Evolutionary conservation across 2,329 filamentous ascomycete species (phyloP).

Genomic region (Aspergillus sp.): DNA sequence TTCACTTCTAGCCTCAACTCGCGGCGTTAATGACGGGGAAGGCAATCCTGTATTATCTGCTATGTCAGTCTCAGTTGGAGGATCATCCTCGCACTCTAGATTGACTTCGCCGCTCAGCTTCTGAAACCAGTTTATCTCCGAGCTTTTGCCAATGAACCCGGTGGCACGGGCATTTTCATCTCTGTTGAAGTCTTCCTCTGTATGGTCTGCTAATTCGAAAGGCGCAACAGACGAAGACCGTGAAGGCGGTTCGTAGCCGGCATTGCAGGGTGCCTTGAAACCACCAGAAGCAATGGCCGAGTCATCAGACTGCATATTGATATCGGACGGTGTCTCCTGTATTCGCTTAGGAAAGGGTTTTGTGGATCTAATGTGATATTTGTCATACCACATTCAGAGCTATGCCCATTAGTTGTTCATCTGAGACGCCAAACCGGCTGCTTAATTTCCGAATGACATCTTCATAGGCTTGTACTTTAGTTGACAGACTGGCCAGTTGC

Average conservation of each 20-base stretch:
- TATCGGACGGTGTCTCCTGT: conserved; percentile 17
- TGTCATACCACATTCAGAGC: conserved; percentile 24
- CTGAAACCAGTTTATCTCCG: conserved; percentile 40
- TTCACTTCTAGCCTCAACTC: conserved; percentile 15
- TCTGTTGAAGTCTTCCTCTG: conserved; percentile 37
- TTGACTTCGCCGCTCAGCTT: conserved; percentile 28
- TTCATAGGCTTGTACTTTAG: conserved; percentile 36
- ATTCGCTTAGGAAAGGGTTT: conserved; percentile 10
- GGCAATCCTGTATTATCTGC: conserved; percentile 17
- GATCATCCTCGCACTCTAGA: conserved; percentile 14
- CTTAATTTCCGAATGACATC: conserved; percentile 31
- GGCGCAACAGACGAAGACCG: conserved; percentile 23
- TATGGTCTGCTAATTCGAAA: conserved; percentile 32
- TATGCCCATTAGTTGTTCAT: conserved; percentile 29
- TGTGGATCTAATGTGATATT: background rate
- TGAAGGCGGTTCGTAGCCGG: conserved; percentile 16
- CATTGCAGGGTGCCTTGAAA: conserved; percentile 8
- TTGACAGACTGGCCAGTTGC: conserved; percentile 34
- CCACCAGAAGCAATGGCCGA: conserved; percentile 9
- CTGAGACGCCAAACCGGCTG: conserved; percentile 27
- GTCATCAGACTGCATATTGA: conserved; percentile 15
- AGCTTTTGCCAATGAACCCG: conserved; percentile 39
- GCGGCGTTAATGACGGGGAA: conserved; percentile 20
- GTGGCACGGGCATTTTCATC: conserved; percentile 31
- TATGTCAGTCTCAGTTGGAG: conserved; percentile 8